phyloP scores from a whole-genome alignment of 2,329 filamentous ascomycete genomes.

The Colletotrichum sojae region DNA sequence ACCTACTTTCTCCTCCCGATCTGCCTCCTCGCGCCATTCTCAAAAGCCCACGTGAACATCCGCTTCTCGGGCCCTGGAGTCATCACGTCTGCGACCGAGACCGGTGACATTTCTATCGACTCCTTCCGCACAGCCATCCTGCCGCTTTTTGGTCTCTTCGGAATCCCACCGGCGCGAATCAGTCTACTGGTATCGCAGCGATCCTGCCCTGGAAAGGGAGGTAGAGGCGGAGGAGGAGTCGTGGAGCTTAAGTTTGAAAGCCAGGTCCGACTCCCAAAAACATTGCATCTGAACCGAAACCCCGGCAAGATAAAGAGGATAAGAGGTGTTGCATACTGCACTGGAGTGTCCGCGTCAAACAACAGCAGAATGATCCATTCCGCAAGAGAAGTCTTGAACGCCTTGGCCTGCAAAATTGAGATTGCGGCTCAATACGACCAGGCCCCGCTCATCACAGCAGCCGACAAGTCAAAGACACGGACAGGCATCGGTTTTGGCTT shows the following conservation, averaged over 20 bases:
- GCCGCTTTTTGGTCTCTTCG: constrained; percentile 91
- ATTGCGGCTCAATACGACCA: constrained; percentile 86
- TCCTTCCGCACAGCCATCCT: constrained; percentile 94
- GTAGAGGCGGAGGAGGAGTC: constrained; percentile 86
- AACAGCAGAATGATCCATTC: constrained; percentile 96
- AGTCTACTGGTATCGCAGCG: constrained; percentile 87
- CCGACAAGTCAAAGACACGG: constrained; percentile 72
- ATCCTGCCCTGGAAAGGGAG: constrained; percentile 82
- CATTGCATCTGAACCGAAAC: constrained; percentile 86
- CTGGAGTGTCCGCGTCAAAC: constrained; percentile 91
- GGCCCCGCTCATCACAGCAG: constrained; percentile 69
- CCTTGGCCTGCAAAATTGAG: constrained; percentile 89
- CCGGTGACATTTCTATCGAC: constrained; percentile 91
- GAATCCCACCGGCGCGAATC: constrained; percentile 83
- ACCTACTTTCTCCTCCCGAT: constrained; percentile 94
- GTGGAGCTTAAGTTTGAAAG: constrained; percentile 96
- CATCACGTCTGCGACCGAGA: constrained; percentile 87
- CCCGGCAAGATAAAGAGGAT: constrained; percentile 90
- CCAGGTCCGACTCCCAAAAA: constrained; percentile 94
- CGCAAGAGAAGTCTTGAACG: constrained; percentile 88
- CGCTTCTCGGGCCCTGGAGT: constrained; percentile 92
- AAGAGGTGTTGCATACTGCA: constrained; percentile 92
- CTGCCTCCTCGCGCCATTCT: constrained; percentile 92
- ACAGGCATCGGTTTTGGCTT: constrained; percentile 93
- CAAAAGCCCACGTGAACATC: constrained; percentile 91